phyloP scores from a whole-genome alignment of 2,329 filamentous ascomycete genomes.

The Aspergillus ochraceoroseus region DNA sequence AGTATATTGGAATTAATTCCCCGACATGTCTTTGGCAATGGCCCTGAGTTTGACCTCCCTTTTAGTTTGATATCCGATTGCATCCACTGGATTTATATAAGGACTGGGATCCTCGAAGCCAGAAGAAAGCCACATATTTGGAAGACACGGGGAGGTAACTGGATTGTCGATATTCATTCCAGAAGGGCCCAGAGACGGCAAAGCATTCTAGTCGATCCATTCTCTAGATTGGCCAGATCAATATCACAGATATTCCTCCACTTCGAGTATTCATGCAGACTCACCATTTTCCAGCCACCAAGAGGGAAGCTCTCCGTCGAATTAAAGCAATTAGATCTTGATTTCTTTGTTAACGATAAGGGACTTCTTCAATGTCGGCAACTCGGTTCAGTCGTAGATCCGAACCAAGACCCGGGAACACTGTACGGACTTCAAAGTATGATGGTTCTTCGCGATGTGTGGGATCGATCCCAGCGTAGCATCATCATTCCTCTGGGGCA shows the following conservation, averaged over 20 bases:
- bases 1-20: constrained; percentile 36
- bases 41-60: constrained; percentile 48
- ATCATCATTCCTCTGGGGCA: constrained; percentile 53
- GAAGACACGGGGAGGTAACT: constrained; percentile 35
- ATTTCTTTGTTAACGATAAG: constrained; percentile 48
- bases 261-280: constrained; percentile 46
- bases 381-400: constrained; percentile 51
- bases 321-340: constrained; percentile 50
- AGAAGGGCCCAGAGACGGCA: constrained; percentile 27
- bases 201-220: constrained; percentile 48
- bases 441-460: constrained; percentile 50
- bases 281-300: constrained; percentile 48
- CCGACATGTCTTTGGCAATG: constrained; percentile 22
- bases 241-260: constrained; percentile 46
- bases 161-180: constrained; percentile 36
- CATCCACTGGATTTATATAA: constrained; percentile 45
- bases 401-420: constrained; percentile 56
- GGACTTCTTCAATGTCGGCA: constrained; percentile 47
- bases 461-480: constrained; percentile 43
- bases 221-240: constrained; percentile 38
- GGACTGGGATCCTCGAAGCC: constrained; percentile 48
- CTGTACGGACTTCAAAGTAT: constrained; percentile 58
- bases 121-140: constrained; percentile 45
- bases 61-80: constrained; percentile 48
- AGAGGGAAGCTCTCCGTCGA: constrained; percentile 43